phyloP scores from a whole-genome alignment of 139 green algal genomes.

The Zygnema cylindricum region DNA sequence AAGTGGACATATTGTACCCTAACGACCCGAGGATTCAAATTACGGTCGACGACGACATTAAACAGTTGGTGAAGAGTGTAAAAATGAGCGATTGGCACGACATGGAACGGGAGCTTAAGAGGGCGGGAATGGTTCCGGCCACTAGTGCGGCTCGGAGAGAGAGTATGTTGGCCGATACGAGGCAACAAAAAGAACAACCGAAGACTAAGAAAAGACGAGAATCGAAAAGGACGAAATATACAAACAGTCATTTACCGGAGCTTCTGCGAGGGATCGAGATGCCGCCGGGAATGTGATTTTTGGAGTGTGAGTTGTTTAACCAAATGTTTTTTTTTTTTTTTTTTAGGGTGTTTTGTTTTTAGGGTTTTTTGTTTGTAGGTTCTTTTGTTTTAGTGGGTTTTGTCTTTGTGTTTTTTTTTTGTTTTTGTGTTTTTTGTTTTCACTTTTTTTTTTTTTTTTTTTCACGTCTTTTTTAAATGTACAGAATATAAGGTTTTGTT shows the following conservation, averaged over 20 bases:
- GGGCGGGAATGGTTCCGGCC: not conserved
- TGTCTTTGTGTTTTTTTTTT: too few relatives aligned
- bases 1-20: slow-evolving; percentile 52
- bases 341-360: too few relatives aligned
- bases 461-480: too few relatives aligned
- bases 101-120: slow-evolving; percentile 49
- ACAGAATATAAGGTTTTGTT: too few relatives aligned
- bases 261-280: slow-evolving; percentile 40
- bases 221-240: slow-evolving; percentile 57
- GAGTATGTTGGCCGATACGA: not conserved
- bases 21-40: slow-evolving; percentile 57
- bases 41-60: slow-evolving; percentile 50
- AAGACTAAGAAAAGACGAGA: slow-evolving; percentile 44
- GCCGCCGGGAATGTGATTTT: slow-evolving; percentile 24
- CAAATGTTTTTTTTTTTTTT: too few relatives aligned
- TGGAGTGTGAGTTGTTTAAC: too few relatives aligned
- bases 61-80: slow-evolving; percentile 27
- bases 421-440: too few relatives aligned
- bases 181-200: slow-evolving; percentile 15
- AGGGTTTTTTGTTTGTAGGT: too few relatives aligned
- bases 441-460: too few relatives aligned
- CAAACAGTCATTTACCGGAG: slow-evolving; percentile 53
- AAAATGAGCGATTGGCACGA: slow-evolving; percentile 36
- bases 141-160: not conserved
- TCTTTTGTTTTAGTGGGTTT: too few relatives aligned